Evolutionary conservation across 2,329 filamentous ascomycete genomes (phyloP).

Genomic region (Lachnum nothofagi): DNA sequence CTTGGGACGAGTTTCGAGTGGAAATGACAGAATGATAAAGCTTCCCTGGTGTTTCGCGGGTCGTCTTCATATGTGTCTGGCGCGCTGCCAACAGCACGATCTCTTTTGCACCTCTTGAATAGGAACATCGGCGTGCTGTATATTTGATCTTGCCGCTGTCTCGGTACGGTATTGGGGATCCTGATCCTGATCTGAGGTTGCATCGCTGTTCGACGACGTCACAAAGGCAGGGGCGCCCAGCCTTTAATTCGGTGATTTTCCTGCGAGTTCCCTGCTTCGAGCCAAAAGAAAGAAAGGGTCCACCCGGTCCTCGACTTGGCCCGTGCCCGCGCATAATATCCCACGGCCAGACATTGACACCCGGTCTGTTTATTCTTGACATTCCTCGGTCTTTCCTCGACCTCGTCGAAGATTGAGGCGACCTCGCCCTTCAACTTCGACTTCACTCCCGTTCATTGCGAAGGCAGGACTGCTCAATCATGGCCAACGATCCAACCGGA

Average conservation of each 20-base stretch:
- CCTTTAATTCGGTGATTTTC: not conserved
- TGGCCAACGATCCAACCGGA: constrained; percentile 3
- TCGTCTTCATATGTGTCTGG: too few relatives aligned
- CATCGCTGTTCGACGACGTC: not conserved
- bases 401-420: not conserved
- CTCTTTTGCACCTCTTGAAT: not conserved
- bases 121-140: not conserved
- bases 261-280: not conserved
- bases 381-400: not conserved
- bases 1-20: too few relatives aligned
- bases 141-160: not conserved
- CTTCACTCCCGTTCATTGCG: not conserved
- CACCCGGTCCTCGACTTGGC: not conserved
- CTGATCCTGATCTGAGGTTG: not conserved
- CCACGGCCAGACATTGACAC: not conserved
- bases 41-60: too few relatives aligned
- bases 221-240: not conserved
- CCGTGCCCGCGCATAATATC: not conserved
- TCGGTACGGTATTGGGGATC: not conserved
- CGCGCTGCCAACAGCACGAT: too few relatives aligned
- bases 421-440: too few relatives aligned
- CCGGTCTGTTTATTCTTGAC: not conserved
- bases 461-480: constrained; percentile 1
- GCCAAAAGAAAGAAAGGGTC: not conserved
- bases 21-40: too few relatives aligned